Evolutionary conservation across 2,329 filamentous ascomycete genomes (phyloP).

Genomic region (Lojkania enalia): DNA sequence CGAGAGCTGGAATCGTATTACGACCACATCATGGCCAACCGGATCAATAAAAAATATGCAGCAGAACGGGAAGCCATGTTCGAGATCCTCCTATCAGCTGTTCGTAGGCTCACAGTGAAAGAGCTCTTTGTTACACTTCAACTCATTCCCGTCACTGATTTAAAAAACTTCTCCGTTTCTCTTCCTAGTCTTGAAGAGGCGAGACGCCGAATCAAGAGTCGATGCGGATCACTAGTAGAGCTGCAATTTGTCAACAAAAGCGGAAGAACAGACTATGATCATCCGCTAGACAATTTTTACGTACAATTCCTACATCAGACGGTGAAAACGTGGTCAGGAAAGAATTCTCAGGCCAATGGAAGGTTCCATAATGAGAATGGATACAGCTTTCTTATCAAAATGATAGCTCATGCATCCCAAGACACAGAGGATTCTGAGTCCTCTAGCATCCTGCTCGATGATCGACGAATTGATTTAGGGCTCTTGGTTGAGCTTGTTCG

Average conservation of each 20-base stretch:
- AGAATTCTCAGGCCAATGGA: too few species aligned
- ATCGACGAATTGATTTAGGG: too few species aligned
- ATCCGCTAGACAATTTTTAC: background rate
- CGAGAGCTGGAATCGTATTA: background rate
- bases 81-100: background rate
- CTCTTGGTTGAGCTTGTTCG: too few species aligned
- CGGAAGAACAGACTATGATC: background rate
- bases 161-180: background rate
- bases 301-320: background rate
- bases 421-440: too few species aligned
- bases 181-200: background rate
- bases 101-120: background rate
- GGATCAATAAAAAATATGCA: background rate
- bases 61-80: background rate
- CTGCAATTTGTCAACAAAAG: background rate
- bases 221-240: background rate
- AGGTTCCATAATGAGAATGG: background rate
- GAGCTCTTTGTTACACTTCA: background rate
- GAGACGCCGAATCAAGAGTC: background rate
- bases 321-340: background rate
- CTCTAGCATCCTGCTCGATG: too few species aligned
- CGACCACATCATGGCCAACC: background rate
- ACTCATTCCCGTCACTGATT: background rate
- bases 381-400: background rate
- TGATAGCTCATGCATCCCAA: background rate